phyloP scores from a whole-genome alignment of 495 filamentous ascomycete species.

The Aspergillus hancockii region DNA sequence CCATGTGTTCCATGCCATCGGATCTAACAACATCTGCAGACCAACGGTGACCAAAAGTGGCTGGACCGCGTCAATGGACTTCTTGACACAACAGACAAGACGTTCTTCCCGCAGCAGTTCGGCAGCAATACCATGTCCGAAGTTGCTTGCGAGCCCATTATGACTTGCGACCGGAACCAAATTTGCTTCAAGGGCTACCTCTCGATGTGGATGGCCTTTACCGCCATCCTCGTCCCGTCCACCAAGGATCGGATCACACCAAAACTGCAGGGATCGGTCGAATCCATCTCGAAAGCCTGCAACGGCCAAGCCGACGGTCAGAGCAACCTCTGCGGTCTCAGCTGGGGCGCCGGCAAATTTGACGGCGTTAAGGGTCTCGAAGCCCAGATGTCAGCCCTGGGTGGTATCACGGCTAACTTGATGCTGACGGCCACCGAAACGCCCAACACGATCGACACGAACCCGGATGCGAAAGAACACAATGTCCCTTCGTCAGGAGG shows the following conservation, averaged over 20 bases:
- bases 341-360: slow-evolving; percentile 63
- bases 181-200: slow-evolving; percentile 76
- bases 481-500: slow-evolving; percentile 13
- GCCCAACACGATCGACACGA: slow-evolving; percentile 20
- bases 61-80: slow-evolving; percentile 52
- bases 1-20: slow-evolving; percentile 2
- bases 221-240: slow-evolving; percentile 59
- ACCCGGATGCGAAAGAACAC: slow-evolving; percentile 18
- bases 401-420: slow-evolving; percentile 44
- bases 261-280: slow-evolving; percentile 60
- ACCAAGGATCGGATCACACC: slow-evolving; percentile 59
- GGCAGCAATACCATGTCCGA: slow-evolving; percentile 58
- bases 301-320: slow-evolving; percentile 48
- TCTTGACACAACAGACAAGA: slow-evolving; percentile 43
- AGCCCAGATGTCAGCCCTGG: slow-evolving; percentile 49
- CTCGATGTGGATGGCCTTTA: slow-evolving; percentile 70
- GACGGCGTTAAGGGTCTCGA: slow-evolving; percentile 61
- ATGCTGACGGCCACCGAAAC: slow-evolving; percentile 5
- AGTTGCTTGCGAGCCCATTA: slow-evolving; percentile 65
- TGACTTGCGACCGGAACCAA: slow-evolving; percentile 65
- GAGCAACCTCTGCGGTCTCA: slow-evolving; percentile 61
- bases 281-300: slow-evolving; percentile 65
- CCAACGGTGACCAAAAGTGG: slow-evolving; percentile 51
- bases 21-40: slow-evolving; percentile 33
- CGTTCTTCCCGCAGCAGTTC: slow-evolving; percentile 55